phyloP scores from a whole-genome alignment of 352 stramenopile species.

The Globisporangium recalcitrans region DNA sequence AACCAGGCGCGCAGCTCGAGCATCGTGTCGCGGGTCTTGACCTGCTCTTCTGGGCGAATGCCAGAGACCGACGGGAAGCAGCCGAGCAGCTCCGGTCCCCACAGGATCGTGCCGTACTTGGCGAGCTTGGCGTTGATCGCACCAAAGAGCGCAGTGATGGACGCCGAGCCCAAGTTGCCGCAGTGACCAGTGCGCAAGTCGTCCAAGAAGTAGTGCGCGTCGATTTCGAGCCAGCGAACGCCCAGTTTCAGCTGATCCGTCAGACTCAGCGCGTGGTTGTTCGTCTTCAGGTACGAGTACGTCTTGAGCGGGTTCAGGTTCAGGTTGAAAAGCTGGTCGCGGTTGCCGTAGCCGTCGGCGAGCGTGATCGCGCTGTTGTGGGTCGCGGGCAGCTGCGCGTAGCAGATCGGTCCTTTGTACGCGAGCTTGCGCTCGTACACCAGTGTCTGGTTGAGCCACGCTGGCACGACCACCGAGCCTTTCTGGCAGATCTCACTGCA shows the following conservation, averaged over 20 bases:
- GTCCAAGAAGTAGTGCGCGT: constrained; percentile 73
- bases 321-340: constrained; percentile 69
- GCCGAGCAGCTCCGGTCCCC: constrained; percentile 50
- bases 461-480: constrained; percentile 47
- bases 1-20: constrained; percentile 61
- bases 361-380: constrained; percentile 78
- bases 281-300: constrained; percentile 56
- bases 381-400: constrained; percentile 51
- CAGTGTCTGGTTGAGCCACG: constrained; percentile 51
- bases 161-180: constrained; percentile 45
- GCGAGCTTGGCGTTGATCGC: constrained; percentile 27
- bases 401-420: constrained; percentile 60
- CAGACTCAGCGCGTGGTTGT: constrained; percentile 64
- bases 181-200: constrained; percentile 72
- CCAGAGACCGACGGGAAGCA: constrained; percentile 77
- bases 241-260: constrained; percentile 79
- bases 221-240: constrained; percentile 71
- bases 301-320: constrained; percentile 45
- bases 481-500: constrained; percentile 58
- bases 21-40: constrained; percentile 41
- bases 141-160: constrained; percentile 47
- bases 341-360: constrained; percentile 66
- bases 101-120: constrained; percentile 29
- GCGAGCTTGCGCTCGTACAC: constrained; percentile 63
- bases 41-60: constrained; percentile 62